phyloP scores from a whole-genome alignment of 257 asterid species.

The Nicotiana knightiana region DNA sequence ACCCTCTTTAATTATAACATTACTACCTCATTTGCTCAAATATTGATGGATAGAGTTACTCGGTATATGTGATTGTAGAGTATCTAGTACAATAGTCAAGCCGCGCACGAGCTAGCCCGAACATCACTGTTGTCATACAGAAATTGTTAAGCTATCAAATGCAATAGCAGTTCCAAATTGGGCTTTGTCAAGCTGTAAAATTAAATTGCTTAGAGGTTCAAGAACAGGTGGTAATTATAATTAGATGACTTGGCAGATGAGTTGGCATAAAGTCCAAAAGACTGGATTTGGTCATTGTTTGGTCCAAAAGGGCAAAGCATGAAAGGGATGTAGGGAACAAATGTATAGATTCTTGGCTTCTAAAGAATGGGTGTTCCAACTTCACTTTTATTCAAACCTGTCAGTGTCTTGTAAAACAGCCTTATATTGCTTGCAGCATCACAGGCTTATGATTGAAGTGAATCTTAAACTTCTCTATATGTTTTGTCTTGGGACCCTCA shows the following conservation, averaged over 20 bases:
- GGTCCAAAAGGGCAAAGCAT: conserved; percentile 55
- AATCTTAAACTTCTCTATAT: conserved; percentile 51
- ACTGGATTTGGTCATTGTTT: conserved; percentile 19
- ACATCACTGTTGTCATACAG: too few relatives aligned
- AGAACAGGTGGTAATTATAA: not conserved
- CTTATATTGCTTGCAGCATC: conserved; percentile 47
- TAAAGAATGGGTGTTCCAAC: conserved; percentile 47
- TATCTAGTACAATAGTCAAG: too few relatives aligned
- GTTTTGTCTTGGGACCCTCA: conserved; percentile 28
- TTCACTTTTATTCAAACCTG: conserved; percentile 76
- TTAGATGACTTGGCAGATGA: conserved; percentile 27
- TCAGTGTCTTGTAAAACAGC: conserved; percentile 76
- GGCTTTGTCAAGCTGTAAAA: not conserved
- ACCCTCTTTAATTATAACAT: not conserved
- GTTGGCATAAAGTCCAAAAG: conserved; percentile 5
- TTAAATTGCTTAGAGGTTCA: not conserved
- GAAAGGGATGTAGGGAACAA: conserved; percentile 48
- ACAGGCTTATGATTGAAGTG: conserved; percentile 71
- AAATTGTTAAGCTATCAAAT: too few relatives aligned
- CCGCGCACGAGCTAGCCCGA: too few relatives aligned
- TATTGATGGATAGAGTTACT: too few relatives aligned
- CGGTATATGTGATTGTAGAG: too few relatives aligned
- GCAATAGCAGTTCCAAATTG: too few relatives aligned
- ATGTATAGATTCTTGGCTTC: conserved; percentile 81
- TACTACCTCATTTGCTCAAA: too few relatives aligned